These are phyloP conservation scores for Giardia muris DNA, from an alignment of 208 protist genomes.

Conservation along the genomic window DNA sequence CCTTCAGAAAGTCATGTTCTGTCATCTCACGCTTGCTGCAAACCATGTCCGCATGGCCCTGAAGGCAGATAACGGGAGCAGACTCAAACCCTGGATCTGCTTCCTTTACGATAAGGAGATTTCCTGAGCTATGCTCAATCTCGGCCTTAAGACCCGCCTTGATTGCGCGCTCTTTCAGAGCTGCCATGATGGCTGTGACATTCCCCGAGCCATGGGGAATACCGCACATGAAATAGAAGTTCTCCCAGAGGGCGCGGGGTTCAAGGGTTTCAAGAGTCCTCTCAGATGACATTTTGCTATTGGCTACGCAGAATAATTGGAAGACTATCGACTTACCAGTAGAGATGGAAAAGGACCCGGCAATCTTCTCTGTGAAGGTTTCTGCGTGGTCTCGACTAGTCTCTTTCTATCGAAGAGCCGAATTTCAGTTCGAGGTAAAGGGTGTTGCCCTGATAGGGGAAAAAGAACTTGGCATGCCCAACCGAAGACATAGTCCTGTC, in stretches of 20 bases:
- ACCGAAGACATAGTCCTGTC: no score
- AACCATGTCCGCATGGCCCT: slow-evolving; percentile 39
- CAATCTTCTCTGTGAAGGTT: no score
- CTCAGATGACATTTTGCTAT: no score
- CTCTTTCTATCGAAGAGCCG: no score
- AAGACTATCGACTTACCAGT: no score
- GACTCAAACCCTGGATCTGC: slow-evolving; percentile 33
- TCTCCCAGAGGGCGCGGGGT: slow-evolving; percentile 10
- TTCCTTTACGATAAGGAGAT: slow-evolving; percentile 36
- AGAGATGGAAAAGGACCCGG: no score
- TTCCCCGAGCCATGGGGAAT: slow-evolving; percentile 25
- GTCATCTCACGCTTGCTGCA: slow-evolving; percentile 18
- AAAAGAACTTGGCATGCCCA: no score
- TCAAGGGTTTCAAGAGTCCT: no score
- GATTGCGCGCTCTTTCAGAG: neutral
- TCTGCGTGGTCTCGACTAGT: no score
- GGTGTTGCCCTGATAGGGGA: no score
- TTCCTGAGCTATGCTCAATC: slow-evolving; percentile 19
- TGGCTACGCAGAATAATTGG: no score
- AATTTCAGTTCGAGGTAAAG: no score
- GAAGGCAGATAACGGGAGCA: slow-evolving; percentile 28
- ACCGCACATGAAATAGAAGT: slow-evolving; percentile 23
- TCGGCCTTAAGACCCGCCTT: neutral
- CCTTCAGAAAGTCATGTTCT: slow-evolving; percentile 32
- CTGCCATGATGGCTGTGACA: neutral